Conservation (phyloP, 2,329 filamentous ascomycete species). For the Aspergillus transmontanensis region DNA sequence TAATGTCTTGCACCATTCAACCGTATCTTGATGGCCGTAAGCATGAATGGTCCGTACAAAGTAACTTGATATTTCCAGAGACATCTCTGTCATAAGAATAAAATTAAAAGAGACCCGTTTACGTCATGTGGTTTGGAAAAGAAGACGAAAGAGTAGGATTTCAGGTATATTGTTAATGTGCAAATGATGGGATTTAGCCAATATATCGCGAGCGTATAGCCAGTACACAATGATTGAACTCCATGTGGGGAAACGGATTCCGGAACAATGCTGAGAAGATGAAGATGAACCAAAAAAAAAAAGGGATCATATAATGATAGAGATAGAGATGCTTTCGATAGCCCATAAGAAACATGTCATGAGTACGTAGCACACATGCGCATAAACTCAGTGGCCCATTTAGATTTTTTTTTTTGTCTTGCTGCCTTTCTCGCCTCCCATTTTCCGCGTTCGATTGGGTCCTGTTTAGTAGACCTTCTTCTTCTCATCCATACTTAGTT, state of each 20-base stretch:
- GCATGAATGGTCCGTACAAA: not conserved
- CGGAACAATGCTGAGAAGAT: not conserved
- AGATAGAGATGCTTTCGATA: not conserved
- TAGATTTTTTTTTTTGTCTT: not conserved
- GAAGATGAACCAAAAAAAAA: not conserved
- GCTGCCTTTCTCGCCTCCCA: slow-evolving; percentile 3
- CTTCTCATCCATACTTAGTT: slow-evolving; percentile 99
- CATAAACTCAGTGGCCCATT: not conserved
- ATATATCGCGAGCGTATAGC: not conserved
- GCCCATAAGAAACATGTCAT: not conserved
- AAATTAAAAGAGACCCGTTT: not conserved
- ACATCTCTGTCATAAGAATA: not conserved
- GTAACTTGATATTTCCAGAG: not conserved
- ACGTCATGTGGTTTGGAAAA: not conserved
- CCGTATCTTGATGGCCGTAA: not conserved
- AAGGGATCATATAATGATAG: not conserved
- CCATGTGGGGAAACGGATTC: not conserved
- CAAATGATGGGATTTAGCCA: not conserved
- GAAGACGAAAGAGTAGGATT: not conserved
- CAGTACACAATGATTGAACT: slow-evolving; percentile 1
- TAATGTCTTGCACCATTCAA: not conserved
- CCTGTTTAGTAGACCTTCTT: slow-evolving; percentile 91
- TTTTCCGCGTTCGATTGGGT: not conserved
- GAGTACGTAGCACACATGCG: not conserved
- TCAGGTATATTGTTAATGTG: not conserved